A percentile compares a stretch with the other conserved stretches of the same genome.
phyloP scores from a whole-genome alignment of 2,329 filamentous ascomycete genomes.

The Cadophora malorum region DNA sequence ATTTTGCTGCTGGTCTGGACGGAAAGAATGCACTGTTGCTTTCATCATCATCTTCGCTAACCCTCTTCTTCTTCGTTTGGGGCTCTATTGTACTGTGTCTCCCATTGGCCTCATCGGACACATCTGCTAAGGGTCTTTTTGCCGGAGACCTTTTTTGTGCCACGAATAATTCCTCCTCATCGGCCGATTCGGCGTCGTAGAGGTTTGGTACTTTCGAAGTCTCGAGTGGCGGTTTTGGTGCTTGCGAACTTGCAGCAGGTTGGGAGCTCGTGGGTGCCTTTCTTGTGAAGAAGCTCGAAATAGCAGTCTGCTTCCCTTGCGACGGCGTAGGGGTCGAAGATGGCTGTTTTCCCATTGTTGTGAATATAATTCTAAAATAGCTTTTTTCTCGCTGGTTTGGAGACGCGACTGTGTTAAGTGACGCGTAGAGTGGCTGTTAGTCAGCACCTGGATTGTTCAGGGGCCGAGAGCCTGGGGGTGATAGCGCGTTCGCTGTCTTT shows the following conservation, averaged over 20 bases:
- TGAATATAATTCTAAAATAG: neutral
- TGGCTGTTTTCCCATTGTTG: slow-evolving; percentile 38
- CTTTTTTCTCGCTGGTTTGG: neutral
- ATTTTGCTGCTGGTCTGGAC: slow-evolving; percentile 48
- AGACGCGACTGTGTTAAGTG: slow-evolving; percentile 7
- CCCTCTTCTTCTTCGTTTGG: slow-evolving; percentile 54
- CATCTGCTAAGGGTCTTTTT: slow-evolving; percentile 60
- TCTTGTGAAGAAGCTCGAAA: slow-evolving; percentile 84
- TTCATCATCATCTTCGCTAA: slow-evolving; percentile 47
- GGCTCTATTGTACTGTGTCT: slow-evolving; percentile 50
- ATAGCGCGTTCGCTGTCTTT: neutral
- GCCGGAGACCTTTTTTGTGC: slow-evolving; percentile 34
- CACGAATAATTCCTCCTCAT: slow-evolving; percentile 30
- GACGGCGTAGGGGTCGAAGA: slow-evolving; percentile 27
- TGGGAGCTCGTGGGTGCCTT: slow-evolving; percentile 51
- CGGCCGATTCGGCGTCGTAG: slow-evolving; percentile 43
- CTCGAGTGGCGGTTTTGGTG: slow-evolving; percentile 36
- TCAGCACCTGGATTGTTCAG: slow-evolving; percentile 4
- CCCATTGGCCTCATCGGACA: slow-evolving; percentile 53
- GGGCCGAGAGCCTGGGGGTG: neutral
- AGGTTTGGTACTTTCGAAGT: slow-evolving; percentile 29
- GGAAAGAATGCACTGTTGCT: slow-evolving; percentile 48
- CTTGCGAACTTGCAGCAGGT: slow-evolving; percentile 34
- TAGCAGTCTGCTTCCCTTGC: slow-evolving; percentile 66
- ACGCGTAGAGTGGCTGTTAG: slow-evolving; percentile 20